Evolutionary conservation across 805 yeast genomes (phyloP), one percentile per base, ranked within the genome.

Genomic region (Brettanomyces custersianus): DNA sequence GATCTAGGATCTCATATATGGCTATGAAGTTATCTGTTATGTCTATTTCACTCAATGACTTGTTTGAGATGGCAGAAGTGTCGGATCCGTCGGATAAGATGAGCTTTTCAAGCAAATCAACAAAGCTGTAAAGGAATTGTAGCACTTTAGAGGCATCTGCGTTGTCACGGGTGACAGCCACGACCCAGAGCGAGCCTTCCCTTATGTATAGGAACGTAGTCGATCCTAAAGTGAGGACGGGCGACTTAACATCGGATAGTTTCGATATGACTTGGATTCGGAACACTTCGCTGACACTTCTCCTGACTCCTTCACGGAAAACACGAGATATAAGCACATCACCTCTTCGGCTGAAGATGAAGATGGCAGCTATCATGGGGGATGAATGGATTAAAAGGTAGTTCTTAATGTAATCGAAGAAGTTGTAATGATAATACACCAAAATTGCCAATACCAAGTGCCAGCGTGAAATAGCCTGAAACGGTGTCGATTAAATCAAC

Each of bases 131-230:
- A 17, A 90, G 60, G 49, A 81, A 84, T 61, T 90, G 96, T 51
- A 87, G 73, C 1, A 88, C 72, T 4, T 76, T 56, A 1, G 87
- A 74, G 23, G 88, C 87, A 53, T 90, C 96, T 25, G 80, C 84
- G 52, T 90, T 92, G 29, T 86, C 79, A 42, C 96, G 70, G 1
- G 94, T 75, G n/a, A 88, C 87, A 0, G 88, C 94, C 9, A 88
- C 94, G 7, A 86, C 48, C 81, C 94, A 92, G 12, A 90, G 47
- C 34, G 68, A 63, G 11, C 66, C 67, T 20, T 70, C 64, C 44
- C 73, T 74, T 33, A 84, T 77, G 51, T 86, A 88, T 36, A 86
- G 68, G 52, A 90, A 92, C 0, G 95, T 80, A 0, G 97, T 92
- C 0, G 95, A 84, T 1, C 97, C 97, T 30, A 92, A 60, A 0